Conservation (phyloP, 169 alveolate genomes). For the Cystoisospora suis region DNA sequence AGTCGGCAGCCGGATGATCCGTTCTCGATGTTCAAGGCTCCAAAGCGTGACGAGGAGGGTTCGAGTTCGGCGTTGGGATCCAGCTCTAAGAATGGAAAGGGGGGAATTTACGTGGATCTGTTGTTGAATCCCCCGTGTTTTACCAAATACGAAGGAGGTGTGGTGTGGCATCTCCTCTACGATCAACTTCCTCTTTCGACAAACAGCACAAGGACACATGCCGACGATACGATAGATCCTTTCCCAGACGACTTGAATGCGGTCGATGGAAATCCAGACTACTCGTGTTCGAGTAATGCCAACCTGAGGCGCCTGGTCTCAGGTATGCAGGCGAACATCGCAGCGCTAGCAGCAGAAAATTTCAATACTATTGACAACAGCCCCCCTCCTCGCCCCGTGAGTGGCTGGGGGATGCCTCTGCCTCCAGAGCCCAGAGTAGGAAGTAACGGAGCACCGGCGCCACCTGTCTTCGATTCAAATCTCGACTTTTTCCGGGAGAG, state of each 20-base stretch:
- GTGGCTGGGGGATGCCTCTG: no score
- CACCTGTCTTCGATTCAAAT: background rate
- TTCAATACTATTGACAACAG: conserved; percentile 65
- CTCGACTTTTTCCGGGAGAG: conserved; percentile 71
- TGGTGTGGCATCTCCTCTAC: conserved; percentile 51
- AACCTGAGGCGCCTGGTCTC: conserved; percentile 79
- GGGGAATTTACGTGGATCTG: conserved; percentile 56
- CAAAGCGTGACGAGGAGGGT: background rate
- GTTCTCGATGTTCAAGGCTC: conserved; percentile 27
- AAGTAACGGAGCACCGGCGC: conserved; percentile 24
- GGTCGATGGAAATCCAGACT: conserved; percentile 31
- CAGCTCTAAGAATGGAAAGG: background rate
- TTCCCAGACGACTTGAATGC: background rate
- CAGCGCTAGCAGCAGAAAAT: conserved; percentile 83
- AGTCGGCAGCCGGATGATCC: conserved; percentile 35
- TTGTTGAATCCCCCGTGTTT: conserved; percentile 49
- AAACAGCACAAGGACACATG: background rate
- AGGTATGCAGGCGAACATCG: conserved; percentile 86
- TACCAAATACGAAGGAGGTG: conserved; percentile 60
- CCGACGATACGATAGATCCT: background rate
- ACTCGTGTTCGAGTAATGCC: conserved; percentile 75
- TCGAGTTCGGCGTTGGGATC: background rate
- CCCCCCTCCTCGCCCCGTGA: conserved; percentile 65
- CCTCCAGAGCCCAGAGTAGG: no score
- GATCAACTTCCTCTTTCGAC: background rate